Evolutionary conservation across 768 basidiomycete genomes (phyloP), one percentile per base, ranked within the genome.

Genomic region (Calocybe cyanea): DNA sequence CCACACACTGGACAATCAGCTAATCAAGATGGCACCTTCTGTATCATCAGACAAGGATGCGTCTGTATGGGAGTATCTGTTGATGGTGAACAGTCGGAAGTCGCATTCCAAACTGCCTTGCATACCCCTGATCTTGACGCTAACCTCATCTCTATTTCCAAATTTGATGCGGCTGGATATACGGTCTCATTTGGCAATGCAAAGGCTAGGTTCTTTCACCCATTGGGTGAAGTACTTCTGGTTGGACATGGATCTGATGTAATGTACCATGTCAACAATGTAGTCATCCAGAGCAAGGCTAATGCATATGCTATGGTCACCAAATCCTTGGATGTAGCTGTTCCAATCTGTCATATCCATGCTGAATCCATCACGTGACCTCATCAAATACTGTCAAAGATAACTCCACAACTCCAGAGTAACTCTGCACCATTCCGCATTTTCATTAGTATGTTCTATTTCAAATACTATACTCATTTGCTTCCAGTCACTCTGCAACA

Each of bases 251-350:
- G 39, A 2, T 15, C 9, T 4, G 17, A 40, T 18, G 23, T 23
- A 17, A 25, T 40, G 24, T 40, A 40, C n/a, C 24, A 8, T 8
- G n/a, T n/a, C 23, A n/a, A 32, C 31, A 32, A 8, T 8, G 9
- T 32, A 8, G n/a, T 32, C 31, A 8, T n/a, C 31, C n/a, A 8
- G n/a, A 32, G 9, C n/a, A n/a, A n/a, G n/a, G n/a, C n/a, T n/a
- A n/a, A n/a, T n/a, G n/a, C n/a, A n/a, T n/a, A 23, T 0, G 54
- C 52, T 2, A 46, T 50, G 7, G 34, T 48, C 11, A 39, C 45
- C 8, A 25, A 41, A 6, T 59, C 58, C 7, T 49, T 8, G 45
- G 49, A 7, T 46, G 56, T 21, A n/a, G n/a, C n/a, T n/a, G n/a
- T n/a, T n/a, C n/a, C n/a, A n/a, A n/a, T n/a, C n/a, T n/a, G n/a